Evolutionary conservation across 1,284 basidiomycete genomes (phyloP), one percentile per base, ranked within the genome.

Genomic region (Naganishia sp.): DNA sequence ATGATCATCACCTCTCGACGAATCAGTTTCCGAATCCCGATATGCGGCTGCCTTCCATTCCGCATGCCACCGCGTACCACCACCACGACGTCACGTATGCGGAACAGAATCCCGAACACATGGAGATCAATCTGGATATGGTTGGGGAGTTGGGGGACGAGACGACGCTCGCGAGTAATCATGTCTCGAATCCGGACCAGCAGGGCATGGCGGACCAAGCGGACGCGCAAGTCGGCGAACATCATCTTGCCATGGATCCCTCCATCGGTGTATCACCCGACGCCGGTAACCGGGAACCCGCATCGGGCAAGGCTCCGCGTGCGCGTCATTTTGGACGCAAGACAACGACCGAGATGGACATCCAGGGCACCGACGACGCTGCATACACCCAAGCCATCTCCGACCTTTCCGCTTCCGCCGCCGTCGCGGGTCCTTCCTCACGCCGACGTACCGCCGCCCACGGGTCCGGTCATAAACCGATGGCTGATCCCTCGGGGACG

Each of bases 21-120:
- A 61, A 61, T 43, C 59, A 61, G 49, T 61, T 61, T 28, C 59
- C 59, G 15, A 61, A 50, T 52, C 59, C 59, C n/a, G 59, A 61
- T 16, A 52, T 61, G 59, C 59, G 59, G n/a, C 25, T 61, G 49
- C 59, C 59, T 6, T 61, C 59, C 11, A 61, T 52, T 9, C 59
- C 48, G 18, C 59, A 61, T 28, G 42, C 57, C 7, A 23, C 59
- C 3, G 42, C 39, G 21, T 48, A 36, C 15, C 59, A 61, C n/a
- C 36, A 39, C 9, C 36, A 39, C 36, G 36, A 39, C 36, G 59
- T 61, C 2, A 50, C 28, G 2, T 61, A 61, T 43, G 59, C 59
- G 1, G 48, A 61, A 31, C 59, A 61, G 23, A 28, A 4, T 21
- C 59, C 49, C 49, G 36, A 39, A 13, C 48, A 61, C 23, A 50